Base-by-base conservation (phyloP, 345 rosid species). In the Arabis hirsuta region DNA sequence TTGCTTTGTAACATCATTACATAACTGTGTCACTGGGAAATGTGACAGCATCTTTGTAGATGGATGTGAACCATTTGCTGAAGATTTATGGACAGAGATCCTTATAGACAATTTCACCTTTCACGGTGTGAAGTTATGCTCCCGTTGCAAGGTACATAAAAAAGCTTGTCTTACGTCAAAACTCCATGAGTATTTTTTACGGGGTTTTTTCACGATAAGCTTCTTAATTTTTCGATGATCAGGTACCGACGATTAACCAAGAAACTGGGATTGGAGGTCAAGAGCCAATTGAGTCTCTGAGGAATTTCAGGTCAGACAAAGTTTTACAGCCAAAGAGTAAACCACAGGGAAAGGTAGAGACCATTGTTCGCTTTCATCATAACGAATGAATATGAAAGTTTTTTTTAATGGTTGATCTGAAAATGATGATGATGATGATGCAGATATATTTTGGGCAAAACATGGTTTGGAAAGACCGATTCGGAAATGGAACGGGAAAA, bases 41-140 rank as follows among this genome's bases (percentile, higher is more conserved):
- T 81, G 48, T 41, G 41, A 65, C 84, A 90, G 97, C 81, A 87
- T 94, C 83, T 82, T 87, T 44, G 90, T 90, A 48, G 80, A 78
- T 61, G 97, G 98, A 47, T 94, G 91, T 67, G 84, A 84, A 64
- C 92, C 98, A 5, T 94, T 86, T 78, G 76, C 88, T 3, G 98
- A 94, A 83, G 98, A 94, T 81, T 54, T 86, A 26, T 89, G 97
- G 97, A 85, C 74, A 4, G 97, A 89, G 84, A 72, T 90, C 27
- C 74, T 56, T 69, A 86, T 93, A 52, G 67, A 73, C 74, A 74
- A 81, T 45, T 78, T 78, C 71, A 79, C 80, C 27, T 94, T 90
- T 75, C 66, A 64, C 50, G 90, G 90, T 72, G 95, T 89, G 39
- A 90, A 76, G 76, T 75, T 94, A 26, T 89, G 97, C 53, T 74